Base-by-base conservation (phyloP, 352 stramenopile genomes). In the Globisporangium canariense region DNA sequence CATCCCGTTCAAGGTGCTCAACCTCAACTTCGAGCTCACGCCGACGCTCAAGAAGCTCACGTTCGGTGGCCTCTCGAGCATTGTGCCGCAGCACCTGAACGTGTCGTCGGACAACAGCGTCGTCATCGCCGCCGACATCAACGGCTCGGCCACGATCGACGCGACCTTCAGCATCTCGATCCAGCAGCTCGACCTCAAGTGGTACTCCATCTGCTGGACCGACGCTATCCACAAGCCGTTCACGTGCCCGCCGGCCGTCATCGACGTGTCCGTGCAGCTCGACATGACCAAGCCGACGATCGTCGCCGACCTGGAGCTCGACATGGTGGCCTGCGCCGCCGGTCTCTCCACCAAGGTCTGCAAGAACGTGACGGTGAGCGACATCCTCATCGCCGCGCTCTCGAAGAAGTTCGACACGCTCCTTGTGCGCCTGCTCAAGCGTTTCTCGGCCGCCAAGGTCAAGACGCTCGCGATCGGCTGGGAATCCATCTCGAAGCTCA, bases 161-260 rank as follows among this genome's bases (percentile, higher is more conserved):
- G 75, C 62, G 45, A 78, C 67, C 34, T 22, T 90, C 32, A 67
- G 60, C 28, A 59, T 90, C 43, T 67, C 81, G 58, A 77, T 88
- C 60, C 68, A 74, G 58, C 77, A 86, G 74, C 70, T 76, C 32
- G 60, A 88, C 67, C 71, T 83, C 63, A 78, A 81, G 60, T 90
- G 81, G 78, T 88, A 77, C 63, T 71, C 83, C 59, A 69, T 88
- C 54, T 87, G 79, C 76, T 86, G 76, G 74, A 76, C 78, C 52
- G 68, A 86, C 68, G 51, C 80, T 45, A 62, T 88, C 52, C 69
- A 87, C 67, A 41, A 18, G 28, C 77, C 77, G 30, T 68, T 68
- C 25, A 67, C 71, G 45, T 90, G 81, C 60, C 57, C 61, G 34
- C 70, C 81, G 14, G 52, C 73, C 43, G 68, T 65, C 6, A 74